phyloP scores from a whole-genome alignment of 148 eudicot species.

The Rhododendron henanense region DNA sequence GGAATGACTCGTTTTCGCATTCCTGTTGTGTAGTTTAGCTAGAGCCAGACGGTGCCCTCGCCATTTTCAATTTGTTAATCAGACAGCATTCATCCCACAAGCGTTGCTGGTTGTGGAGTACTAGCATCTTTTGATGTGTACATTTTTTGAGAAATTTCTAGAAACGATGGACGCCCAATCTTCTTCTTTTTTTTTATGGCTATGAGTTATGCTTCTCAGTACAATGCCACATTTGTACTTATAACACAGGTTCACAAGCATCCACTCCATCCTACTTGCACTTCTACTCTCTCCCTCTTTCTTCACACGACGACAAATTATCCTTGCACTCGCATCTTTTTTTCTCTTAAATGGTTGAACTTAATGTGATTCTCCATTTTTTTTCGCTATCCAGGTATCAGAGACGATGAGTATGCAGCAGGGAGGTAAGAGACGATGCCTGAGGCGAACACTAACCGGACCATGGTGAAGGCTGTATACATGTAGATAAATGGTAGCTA shows the following conservation, averaged over 20 bases:
- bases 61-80: neutral
- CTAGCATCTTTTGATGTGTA: neutral
- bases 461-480: slow-evolving; percentile 58
- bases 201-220: neutral
- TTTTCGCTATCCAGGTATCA: slow-evolving; percentile 30
- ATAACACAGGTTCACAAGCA: neutral
- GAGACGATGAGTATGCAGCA: slow-evolving; percentile 55
- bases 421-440: slow-evolving; percentile 49
- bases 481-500: slow-evolving; percentile 8
- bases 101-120: neutral
- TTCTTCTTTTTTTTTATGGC: neutral
- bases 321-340: neutral
- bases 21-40: neutral
- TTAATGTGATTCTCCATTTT: neutral
- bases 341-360: neutral
- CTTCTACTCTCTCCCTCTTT: neutral
- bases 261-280: neutral
- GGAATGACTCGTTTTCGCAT: neutral
- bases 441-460: slow-evolving; percentile 79
- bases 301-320: neutral
- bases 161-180: neutral
- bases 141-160: neutral
- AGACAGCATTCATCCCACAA: neutral
- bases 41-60: neutral
- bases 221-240: neutral